Conservation (phyloP, 2,329 filamentous ascomycete species). For the Cordyceps cicadae region DNA sequence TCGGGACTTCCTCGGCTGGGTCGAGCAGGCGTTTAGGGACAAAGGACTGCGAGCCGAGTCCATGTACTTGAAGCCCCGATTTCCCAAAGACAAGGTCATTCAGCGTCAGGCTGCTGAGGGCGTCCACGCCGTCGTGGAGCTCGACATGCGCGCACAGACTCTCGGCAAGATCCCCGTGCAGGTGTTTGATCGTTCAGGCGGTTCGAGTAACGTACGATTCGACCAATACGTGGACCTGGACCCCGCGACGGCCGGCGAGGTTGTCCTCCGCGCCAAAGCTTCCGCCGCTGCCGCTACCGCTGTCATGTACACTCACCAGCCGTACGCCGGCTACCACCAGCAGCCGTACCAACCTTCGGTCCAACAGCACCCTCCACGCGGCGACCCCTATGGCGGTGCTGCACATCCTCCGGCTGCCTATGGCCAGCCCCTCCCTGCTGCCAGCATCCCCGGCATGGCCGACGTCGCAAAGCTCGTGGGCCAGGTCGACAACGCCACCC, state of each 20-base stretch:
- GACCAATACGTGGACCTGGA: conserved; percentile 83
- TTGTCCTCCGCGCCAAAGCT: conserved; percentile 64
- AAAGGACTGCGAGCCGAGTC: conserved; percentile 69
- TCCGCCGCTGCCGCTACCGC: conserved; percentile 21
- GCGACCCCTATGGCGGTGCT: conserved; percentile 13
- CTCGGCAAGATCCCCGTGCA: conserved; percentile 70
- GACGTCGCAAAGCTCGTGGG: conserved; percentile 59
- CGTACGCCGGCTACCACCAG: conserved; percentile 18
- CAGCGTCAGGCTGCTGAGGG: conserved; percentile 81
- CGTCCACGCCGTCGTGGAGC: conserved; percentile 73
- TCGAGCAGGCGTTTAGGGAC: conserved; percentile 66
- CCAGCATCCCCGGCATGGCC: conserved; percentile 25
- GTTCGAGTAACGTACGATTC: conserved; percentile 68
- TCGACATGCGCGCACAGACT: conserved; percentile 61
- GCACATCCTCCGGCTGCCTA: conserved; percentile 19
- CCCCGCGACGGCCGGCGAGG: conserved; percentile 67
- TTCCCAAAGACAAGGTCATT: conserved; percentile 71
- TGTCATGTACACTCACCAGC: conserved; percentile 22
- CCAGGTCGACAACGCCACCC: conserved; percentile 57
- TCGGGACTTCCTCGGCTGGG: conserved; percentile 72
- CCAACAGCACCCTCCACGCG: conserved; percentile 19
- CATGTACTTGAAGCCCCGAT: conserved; percentile 68
- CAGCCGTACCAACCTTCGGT: conserved; percentile 23
- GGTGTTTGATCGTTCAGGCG: conserved; percentile 72
- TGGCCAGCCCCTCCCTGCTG: conserved; percentile 14